Conservation (phyloP, 176 grass and related monocot genomes). For the Hsuehochloa calcarea region DNA sequence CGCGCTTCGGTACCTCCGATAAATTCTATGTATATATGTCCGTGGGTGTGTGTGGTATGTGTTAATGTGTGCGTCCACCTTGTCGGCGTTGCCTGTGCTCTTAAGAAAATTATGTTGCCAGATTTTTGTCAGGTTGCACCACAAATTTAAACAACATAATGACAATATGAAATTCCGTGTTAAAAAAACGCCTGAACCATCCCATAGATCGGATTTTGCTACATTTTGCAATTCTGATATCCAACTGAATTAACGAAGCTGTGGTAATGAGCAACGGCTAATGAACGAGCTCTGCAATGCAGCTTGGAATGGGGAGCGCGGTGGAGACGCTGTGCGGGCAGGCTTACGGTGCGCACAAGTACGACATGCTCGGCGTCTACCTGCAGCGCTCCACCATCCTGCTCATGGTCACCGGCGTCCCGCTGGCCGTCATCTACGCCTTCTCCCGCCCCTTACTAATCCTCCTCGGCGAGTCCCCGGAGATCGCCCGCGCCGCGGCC, state of each 20-base stretch:
- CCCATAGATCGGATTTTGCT: neutral
- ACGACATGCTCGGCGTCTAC: conserved; percentile 79
- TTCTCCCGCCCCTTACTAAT: conserved; percentile 59
- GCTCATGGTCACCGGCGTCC: conserved; percentile 53
- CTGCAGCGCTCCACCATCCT: conserved; percentile 75
- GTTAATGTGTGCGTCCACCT: too few relatives aligned
- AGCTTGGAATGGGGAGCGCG: conserved; percentile 88
- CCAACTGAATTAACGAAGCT: neutral
- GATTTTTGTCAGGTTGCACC: neutral
- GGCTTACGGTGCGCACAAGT: conserved; percentile 62
- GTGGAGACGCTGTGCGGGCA: conserved; percentile 89
- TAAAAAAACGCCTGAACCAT: neutral
- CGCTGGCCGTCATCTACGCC: conserved; percentile 51
- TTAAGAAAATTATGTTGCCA: too few relatives aligned
- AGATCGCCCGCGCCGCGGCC: conserved; percentile 70
- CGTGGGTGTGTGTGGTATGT: too few relatives aligned
- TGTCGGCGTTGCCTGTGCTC: too few relatives aligned
- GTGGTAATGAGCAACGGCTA: neutral
- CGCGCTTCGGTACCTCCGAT: too few relatives aligned
- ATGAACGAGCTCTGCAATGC: neutral
- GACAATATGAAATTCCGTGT: neutral
- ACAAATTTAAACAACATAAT: neutral
- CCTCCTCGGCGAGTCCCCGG: conserved; percentile 62
- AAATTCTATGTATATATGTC: too few relatives aligned
- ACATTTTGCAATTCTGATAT: neutral